Evolutionary conservation across 202 grass and related monocot genomes (phyloP), one percentile per base, ranked within the genome.

Genomic region (Carex arenaria): DNA sequence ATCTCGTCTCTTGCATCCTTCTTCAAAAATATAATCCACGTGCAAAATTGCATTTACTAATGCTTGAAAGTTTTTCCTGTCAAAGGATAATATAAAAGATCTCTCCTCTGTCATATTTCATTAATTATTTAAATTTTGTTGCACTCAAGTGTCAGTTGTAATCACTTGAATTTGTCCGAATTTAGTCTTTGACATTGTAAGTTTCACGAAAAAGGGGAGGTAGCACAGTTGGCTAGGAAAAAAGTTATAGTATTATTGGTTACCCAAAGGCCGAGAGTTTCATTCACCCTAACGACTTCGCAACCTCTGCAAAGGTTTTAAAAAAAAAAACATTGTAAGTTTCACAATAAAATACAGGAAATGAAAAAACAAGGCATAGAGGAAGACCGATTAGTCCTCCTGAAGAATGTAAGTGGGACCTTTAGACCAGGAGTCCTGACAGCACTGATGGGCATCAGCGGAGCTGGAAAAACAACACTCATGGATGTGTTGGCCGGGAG

Each of bases 401-500:
- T 97, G 17, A 97, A 94, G 88, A 85, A 87, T 67, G 89, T 97
- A n/a, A 94, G 90, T 66, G 94, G 94, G 8, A 91, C 90, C 80
- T 97, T 97, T 86, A 97, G 90, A 68, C 92, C 94, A 11, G 94
- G 92, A 49, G 92, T 97, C 18, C 78, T 97, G 40, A 94, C 94
- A 4, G 94, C 94, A 67, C 75, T 97, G 67, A 97, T 97, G 94
- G 94, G 92, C 1, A 88, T 97, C 15, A 97, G 94, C 84, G 94
- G 94, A 11, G 94, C 94, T 2, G 94, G 92, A 4, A 97, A 97
- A 71, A 97, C 94, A 54, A 94, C 92, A 61, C 81, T 97, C 75
- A 94, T 97, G 94, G 94, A 97, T 82, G 94, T 94, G 22, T 82
- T 97, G 78, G 94, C 92, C 5, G 94, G 94, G 43, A 97, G 94